phyloP scores from a whole-genome alignment of 2,329 filamentous ascomycete species.

The Venturia effusa region DNA sequence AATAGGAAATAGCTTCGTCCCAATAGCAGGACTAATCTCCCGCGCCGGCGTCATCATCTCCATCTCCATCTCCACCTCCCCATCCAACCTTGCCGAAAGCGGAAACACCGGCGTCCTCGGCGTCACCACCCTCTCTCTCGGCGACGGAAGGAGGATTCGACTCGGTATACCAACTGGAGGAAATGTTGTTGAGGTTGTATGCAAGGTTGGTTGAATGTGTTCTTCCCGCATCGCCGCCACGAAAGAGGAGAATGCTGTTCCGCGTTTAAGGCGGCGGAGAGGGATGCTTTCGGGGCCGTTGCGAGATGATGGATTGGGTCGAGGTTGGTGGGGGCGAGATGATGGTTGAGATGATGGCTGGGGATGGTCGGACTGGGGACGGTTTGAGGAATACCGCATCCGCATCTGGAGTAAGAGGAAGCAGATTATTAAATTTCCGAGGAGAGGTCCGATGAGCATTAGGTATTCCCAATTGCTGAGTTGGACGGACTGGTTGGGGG shows the following conservation, averaged over 20 bases:
- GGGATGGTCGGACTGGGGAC: too few species aligned
- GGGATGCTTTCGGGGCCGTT: background rate
- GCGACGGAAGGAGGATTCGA: background rate
- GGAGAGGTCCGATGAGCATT: background rate
- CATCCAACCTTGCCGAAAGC: background rate
- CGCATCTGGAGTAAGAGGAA: background rate
- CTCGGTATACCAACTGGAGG: background rate
- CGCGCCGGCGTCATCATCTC: too few species aligned
- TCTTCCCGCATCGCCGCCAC: background rate
- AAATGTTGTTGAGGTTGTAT: background rate
- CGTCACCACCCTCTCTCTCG: background rate
- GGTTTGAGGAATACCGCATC: too few species aligned
- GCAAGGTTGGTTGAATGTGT: background rate
- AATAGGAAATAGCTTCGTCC: too few species aligned
- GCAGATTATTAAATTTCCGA: background rate
- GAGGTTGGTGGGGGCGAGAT: too few species aligned
- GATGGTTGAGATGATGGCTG: too few species aligned
- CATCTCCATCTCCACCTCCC: background rate
- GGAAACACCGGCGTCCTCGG: background rate
- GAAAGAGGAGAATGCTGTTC: background rate
- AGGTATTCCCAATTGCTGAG: background rate
- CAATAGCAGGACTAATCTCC: background rate
- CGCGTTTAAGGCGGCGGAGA: background rate
- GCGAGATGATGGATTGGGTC: too few species aligned
- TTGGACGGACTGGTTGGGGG: background rate